Evolutionary conservation across 208 protist species (phyloP).

Genomic region (Acanthamoeba triangularis): DNA sequence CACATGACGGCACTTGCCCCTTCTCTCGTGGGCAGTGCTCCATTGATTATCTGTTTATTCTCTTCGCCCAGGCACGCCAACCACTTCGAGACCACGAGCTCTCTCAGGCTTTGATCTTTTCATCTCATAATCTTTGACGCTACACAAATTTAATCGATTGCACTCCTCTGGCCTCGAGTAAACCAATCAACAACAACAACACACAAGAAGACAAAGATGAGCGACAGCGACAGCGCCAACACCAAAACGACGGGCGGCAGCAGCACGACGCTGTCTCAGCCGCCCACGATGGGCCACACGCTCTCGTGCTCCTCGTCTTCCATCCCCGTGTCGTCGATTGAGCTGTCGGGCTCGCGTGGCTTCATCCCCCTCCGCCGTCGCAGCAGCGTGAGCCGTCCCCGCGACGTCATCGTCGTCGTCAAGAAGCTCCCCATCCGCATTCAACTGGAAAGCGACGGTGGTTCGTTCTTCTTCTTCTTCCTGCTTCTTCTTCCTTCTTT

Average conservation of each 20-base stretch:
- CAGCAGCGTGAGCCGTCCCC: background rate
- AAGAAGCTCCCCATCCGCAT: slow-evolving; percentile 59
- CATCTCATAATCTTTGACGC: background rate
- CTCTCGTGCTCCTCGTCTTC: slow-evolving; percentile 12
- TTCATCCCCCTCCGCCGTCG: background rate
- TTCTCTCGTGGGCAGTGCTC: background rate
- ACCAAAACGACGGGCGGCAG: background rate
- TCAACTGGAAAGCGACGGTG: background rate
- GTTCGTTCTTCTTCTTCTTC: background rate
- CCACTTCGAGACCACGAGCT: background rate
- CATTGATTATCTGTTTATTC: background rate
- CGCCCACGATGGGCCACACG: background rate
- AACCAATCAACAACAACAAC: background rate
- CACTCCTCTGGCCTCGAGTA: background rate
- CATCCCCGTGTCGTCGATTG: background rate
- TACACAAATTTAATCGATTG: background rate
- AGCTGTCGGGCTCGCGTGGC: background rate
- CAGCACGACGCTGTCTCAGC: background rate
- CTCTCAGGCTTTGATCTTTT: background rate
- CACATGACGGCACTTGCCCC: background rate
- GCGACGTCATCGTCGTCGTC: slow-evolving; percentile 39
- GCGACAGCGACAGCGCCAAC: background rate
- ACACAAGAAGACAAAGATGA: background rate
- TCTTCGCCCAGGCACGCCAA: too few species aligned
- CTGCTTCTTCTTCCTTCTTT: too few species aligned